A percentile compares a stretch with the other conserved stretches of the same genome.
Conservation (phyloP, 768 basidiomycete genomes). For the Xerocomus brunneocitrinus region DNA sequence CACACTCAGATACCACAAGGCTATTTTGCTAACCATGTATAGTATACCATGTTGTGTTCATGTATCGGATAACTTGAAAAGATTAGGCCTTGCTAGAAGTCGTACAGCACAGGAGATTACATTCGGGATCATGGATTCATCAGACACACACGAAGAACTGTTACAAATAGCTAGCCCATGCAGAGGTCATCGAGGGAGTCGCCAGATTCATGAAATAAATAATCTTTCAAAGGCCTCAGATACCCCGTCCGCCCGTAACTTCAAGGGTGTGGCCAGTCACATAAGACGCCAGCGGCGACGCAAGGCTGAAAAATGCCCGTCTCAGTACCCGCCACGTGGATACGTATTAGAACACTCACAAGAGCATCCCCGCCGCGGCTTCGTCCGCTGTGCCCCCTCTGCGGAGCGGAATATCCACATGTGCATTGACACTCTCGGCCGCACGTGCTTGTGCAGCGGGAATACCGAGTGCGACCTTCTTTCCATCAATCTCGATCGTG, state of each 20-base stretch:
- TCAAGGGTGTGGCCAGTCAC: constrained; percentile 81
- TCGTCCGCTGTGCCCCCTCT: constrained; percentile 70
- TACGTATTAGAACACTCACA: constrained; percentile 45
- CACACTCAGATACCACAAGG: too few relatives aligned
- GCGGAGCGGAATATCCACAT: constrained; percentile 57
- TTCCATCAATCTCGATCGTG: constrained; percentile 74
- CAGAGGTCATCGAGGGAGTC: neutral
- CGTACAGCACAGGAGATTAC: neutral
- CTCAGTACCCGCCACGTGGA: constrained; percentile 3
- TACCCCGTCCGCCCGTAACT: constrained; percentile 78
- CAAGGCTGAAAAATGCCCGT: constrained; percentile 45
- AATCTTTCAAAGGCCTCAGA: constrained; percentile 33
- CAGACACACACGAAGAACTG: neutral
- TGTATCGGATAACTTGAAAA: too few relatives aligned
- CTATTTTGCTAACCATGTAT: too few relatives aligned
- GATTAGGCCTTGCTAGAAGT: too few relatives aligned
- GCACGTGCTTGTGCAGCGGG: constrained; percentile 48
- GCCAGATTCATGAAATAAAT: neutral
- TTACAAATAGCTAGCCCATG: neutral
- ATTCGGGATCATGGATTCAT: neutral
- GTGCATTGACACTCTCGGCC: constrained; percentile 37
- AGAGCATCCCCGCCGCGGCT: constrained; percentile 69
- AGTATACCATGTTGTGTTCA: too few relatives aligned
- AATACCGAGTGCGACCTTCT: constrained; percentile 79
- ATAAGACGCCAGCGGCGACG: constrained; percentile 74